Evolutionary conservation across 257 asterid genomes (phyloP).

Genomic region (Eustoma russellianum): DNA sequence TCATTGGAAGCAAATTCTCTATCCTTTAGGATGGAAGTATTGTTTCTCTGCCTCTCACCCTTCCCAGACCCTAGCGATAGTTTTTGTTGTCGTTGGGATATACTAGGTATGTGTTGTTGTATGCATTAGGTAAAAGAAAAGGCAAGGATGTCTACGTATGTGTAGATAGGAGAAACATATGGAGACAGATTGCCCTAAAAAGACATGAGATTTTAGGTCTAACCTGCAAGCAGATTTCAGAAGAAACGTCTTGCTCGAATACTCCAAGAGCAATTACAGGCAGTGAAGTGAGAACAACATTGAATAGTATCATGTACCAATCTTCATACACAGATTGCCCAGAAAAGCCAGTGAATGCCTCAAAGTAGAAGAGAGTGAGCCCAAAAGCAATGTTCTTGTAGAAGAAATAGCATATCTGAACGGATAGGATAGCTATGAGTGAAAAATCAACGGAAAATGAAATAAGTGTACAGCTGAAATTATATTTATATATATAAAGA

Average conservation of each 20-base stretch:
- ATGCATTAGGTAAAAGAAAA: too few species aligned
- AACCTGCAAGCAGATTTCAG: conserved; percentile 59
- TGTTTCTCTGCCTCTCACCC: too few species aligned
- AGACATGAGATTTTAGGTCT: background rate
- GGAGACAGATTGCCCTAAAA: too few species aligned
- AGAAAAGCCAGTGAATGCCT: conserved; percentile 42
- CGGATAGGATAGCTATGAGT: too few species aligned
- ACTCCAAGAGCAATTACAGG: conserved; percentile 63
- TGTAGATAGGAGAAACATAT: too few species aligned
- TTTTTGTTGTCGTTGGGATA: too few species aligned
- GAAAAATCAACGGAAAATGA: background rate
- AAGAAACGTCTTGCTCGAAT: conserved; percentile 55
- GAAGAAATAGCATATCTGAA: conserved; percentile 58
- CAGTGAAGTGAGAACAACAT: conserved; percentile 60
- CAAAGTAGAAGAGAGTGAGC: conserved; percentile 55
- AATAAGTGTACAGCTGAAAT: conserved; percentile 28
- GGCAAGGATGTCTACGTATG: too few species aligned
- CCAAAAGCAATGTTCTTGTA: conserved; percentile 65
- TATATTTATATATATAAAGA: too few species aligned
- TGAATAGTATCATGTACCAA: conserved; percentile 67
- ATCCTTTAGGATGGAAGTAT: too few species aligned
- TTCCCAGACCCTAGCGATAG: too few species aligned
- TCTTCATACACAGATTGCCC: conserved; percentile 53
- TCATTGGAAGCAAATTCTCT: too few species aligned
- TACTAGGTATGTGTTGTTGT: too few species aligned